These are phyloP conservation scores for Entomortierella lignicola DNA, from an alignment of 192 early-diverging fungal species.

Conservation along the genomic window DNA sequence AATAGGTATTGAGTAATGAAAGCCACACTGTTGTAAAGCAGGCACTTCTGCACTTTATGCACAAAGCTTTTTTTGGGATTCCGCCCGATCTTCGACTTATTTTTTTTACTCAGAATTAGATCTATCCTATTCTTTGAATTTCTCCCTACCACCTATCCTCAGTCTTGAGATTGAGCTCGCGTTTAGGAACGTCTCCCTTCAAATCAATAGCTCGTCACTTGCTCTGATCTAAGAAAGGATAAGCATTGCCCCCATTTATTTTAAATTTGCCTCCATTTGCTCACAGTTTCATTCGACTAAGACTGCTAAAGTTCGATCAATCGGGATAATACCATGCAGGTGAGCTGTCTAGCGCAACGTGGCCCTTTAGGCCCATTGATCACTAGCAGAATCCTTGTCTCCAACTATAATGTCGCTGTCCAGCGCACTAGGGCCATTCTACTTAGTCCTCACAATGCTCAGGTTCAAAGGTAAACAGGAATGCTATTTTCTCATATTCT, in stretches of 20 bases:
- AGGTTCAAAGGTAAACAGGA: constrained; percentile 11
- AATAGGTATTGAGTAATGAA: background rate
- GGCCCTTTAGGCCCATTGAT: constrained; percentile 28
- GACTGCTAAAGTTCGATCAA: background rate
- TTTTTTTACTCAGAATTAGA: too few species aligned
- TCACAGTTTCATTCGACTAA: background rate
- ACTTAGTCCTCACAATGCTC: constrained; percentile 5
- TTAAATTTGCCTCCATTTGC: too few species aligned
- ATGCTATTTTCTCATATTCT: background rate
- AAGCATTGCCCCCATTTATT: too few species aligned
- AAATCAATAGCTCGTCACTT: too few species aligned
- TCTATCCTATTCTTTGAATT: too few species aligned
- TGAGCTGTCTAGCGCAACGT: constrained; percentile 25
- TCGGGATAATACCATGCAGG: constrained; percentile 27
- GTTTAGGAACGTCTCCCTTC: too few species aligned
- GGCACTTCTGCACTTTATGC: too few species aligned
- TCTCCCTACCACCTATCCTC: too few species aligned
- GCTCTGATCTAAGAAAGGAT: too few species aligned
- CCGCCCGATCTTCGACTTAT: too few species aligned
- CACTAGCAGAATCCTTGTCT: constrained; percentile 3
- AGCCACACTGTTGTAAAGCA: background rate
- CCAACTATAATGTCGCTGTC: constrained; percentile 4
- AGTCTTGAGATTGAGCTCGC: too few species aligned
- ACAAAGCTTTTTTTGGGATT: too few species aligned
- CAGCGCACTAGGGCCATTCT: constrained; percentile 30